phyloP scores from a whole-genome alignment of 2,329 filamentous ascomycete species.

The Colletotrichum lindemuthianum region DNA sequence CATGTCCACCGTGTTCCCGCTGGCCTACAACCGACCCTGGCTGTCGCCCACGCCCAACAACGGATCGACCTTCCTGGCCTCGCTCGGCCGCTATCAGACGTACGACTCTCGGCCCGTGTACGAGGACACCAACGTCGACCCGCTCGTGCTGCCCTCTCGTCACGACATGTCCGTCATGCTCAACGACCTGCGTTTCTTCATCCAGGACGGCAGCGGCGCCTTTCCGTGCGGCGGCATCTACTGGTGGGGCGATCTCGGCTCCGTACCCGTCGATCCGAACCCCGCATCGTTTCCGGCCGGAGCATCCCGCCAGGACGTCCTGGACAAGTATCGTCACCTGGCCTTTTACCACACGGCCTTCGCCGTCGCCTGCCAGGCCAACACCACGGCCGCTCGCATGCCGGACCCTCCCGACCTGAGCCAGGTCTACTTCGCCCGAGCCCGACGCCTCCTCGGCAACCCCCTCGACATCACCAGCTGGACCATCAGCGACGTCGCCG shows the following conservation, averaged over 20 bases:
- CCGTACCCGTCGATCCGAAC: conserved; percentile 42
- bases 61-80: conserved; percentile 50
- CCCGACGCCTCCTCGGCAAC: conserved; percentile 56
- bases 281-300: conserved; percentile 37
- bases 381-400: conserved; percentile 40
- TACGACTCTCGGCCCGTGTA: conserved; percentile 55
- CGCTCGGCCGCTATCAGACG: conserved; percentile 57
- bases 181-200: conserved; percentile 51
- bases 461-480: conserved; percentile 55
- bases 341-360: conserved; percentile 59
- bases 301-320: conserved; percentile 34
- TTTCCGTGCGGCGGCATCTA: conserved; percentile 58
- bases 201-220: conserved; percentile 56
- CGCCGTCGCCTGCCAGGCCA: conserved; percentile 50
- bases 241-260: conserved; percentile 57
- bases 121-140: conserved; percentile 48
- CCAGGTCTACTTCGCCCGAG: conserved; percentile 57
- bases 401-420: conserved; percentile 47
- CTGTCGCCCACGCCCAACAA: conserved; percentile 36
- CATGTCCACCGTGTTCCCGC: conserved; percentile 52
- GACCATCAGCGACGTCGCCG: conserved; percentile 55
- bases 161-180: conserved; percentile 52
- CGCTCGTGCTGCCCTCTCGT: conserved; percentile 50
- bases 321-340: conserved; percentile 48
- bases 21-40: conserved; percentile 41